These are phyloP conservation scores for Scutellaria galericulata DNA, from an alignment of 257 asterid genomes.

Conservation along the genomic window DNA sequence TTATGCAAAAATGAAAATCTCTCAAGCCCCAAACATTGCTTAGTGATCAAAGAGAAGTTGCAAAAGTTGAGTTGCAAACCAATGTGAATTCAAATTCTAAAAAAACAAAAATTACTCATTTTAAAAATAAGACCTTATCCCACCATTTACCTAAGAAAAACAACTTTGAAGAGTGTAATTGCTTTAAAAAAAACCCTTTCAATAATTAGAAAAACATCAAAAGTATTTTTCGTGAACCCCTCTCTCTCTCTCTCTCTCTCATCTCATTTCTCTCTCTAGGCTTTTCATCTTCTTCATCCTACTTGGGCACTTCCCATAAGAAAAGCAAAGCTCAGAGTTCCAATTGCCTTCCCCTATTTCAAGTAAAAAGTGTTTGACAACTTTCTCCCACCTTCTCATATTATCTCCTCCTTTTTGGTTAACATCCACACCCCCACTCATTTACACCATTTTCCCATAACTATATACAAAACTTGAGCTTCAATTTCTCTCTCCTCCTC, in stretches of 20 bases:
- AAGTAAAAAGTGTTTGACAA: constrained; percentile 33
- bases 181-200: background rate
- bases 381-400: constrained; percentile 38
- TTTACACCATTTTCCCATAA: constrained; percentile 42
- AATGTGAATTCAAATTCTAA: no score
- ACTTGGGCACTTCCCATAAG: constrained; percentile 16
- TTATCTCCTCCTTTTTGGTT: constrained; percentile 44
- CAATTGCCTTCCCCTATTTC: constrained; percentile 32
- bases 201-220: constrained; percentile 21
- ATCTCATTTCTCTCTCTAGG: background rate
- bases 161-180: no score
- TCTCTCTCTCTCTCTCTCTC: background rate
- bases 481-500: background rate
- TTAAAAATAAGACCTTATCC: no score
- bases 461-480: no score
- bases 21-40: no score
- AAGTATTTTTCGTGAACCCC: constrained; percentile 17
- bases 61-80: no score
- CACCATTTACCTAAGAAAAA: no score
- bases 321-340: constrained; percentile 22
- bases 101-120: no score
- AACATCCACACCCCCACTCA: constrained; percentile 34
- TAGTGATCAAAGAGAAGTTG: no score
- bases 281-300: constrained; percentile 3
- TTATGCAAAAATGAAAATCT: no score